Evolutionary conservation across 306 rosid genomes (phyloP), one percentile per base, ranked within the genome.

Genomic region (Prunus padus): DNA sequence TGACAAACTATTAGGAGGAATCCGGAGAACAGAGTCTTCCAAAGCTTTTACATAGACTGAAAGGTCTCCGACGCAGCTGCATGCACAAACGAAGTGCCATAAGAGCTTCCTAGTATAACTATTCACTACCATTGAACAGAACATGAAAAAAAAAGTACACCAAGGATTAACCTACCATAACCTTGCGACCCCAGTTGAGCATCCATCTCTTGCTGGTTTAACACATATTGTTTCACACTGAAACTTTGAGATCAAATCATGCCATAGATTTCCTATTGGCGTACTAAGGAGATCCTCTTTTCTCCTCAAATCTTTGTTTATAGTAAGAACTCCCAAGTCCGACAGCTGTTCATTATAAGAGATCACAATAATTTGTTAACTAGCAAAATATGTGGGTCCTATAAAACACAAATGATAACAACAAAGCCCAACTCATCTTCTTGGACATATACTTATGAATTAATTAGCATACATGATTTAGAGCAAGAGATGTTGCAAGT

Each of bases 141-240:
- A 61, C 40, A 75, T 42, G 3, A 65, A 25, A 65, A 67, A 69
- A 69, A 55, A 46, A 22, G 5, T 42, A 77, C 7, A 79, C 80
- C 65, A 74, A 60, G 69, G 61, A 45, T 31, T 72, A 77, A 76
- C 78, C 62, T 92, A 94, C 98, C 97, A 84, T 84, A 94, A 82
- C 85, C 97, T 86, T 60, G 95, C 98, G 75, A 94, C 97, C 80
- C 98, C 98, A 46, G 97, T 92, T 69, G 97, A 94, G 86, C 98
- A 94, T 79, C 98, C 98, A 82, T 92, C 98, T 84, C 81, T 92
- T 67, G 97, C 88, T 45, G 98, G 98, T 85, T 94, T 94, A 82
- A 94, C 88, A 75, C 98, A 94, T 37, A 94, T 46, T 51, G 97
- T 90, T 82, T 90, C 86, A 78, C 97, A 88, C 69, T 85, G 88